Evolutionary conservation across 2,329 filamentous ascomycete genomes (phyloP).

Genomic region (Aspergillus nomiae): DNA sequence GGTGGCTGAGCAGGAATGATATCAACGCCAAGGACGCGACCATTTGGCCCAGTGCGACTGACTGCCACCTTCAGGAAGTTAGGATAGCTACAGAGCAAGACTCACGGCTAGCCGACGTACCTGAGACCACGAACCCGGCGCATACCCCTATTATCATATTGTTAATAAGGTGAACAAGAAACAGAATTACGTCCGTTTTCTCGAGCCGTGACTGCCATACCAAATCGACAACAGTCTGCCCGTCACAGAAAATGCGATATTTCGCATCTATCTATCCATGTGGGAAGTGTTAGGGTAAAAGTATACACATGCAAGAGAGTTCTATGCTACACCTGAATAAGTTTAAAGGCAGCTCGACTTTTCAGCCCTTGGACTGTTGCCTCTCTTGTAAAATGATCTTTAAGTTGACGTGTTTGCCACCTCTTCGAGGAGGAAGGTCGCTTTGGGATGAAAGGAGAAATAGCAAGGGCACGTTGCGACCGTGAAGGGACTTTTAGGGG

Average conservation of each 20-base stretch:
- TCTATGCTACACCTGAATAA: conserved; percentile 68
- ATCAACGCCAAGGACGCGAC: conserved; percentile 87
- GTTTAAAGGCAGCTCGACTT: conserved; percentile 89
- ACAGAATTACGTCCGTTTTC: neutral
- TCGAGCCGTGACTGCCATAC: conserved; percentile 47
- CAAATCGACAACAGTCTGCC: conserved; percentile 87
- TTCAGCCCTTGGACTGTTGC: conserved; percentile 80
- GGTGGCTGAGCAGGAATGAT: conserved; percentile 91
- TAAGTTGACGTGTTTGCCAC: conserved; percentile 80
- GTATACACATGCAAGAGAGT: neutral
- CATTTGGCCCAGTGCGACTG: conserved; percentile 72
- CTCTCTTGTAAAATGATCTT: conserved; percentile 71
- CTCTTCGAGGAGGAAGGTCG: conserved; percentile 63
- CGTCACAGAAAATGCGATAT: conserved; percentile 74
- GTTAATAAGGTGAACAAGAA: neutral
- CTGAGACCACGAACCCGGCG: conserved; percentile 64
- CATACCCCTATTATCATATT: conserved; percentile 41
- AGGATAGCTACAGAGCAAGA: conserved; percentile 7
- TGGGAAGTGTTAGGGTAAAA: neutral
- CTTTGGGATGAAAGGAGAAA: conserved; percentile 25
- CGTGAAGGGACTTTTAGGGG: neutral
- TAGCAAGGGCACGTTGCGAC: conserved; percentile 14
- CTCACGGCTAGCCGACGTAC: conserved; percentile 30
- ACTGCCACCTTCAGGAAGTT: conserved; percentile 69
- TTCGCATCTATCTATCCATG: conserved; percentile 72